phyloP scores from a whole-genome alignment of 192 early-diverging fungal species.

The Spizellomyces sp. region DNA sequence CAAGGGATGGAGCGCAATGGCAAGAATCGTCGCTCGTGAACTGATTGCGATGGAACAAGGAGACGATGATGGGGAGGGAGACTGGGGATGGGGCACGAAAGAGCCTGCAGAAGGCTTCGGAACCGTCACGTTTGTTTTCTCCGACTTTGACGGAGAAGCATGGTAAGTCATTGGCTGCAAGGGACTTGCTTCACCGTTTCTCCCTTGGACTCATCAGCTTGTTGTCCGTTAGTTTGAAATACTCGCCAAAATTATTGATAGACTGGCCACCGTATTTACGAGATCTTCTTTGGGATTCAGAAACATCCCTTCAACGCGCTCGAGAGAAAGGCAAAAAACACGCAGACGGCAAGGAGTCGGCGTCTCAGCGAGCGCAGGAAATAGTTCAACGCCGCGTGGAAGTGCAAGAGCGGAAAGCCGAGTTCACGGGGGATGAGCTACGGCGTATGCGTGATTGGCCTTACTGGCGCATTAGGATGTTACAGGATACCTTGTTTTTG shows the following conservation, averaged over 20 bases:
- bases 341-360: too few species aligned
- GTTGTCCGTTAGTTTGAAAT: constrained; percentile 54
- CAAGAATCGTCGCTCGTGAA: constrained; percentile 22
- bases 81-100: not conserved
- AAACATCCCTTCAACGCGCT: too few species aligned
- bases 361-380: too few species aligned
- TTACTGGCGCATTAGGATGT: too few species aligned
- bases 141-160: constrained; percentile 52
- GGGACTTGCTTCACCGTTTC: not conserved
- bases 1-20: constrained; percentile 40
- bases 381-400: too few species aligned
- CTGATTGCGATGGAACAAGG: constrained; percentile 31
- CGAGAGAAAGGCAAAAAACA: too few species aligned
- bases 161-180: constrained; percentile 43
- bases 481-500: too few species aligned
- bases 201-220: not conserved
- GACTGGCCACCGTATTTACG: constrained; percentile 45
- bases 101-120: constrained; percentile 28
- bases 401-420: too few species aligned
- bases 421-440: too few species aligned
- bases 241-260: constrained; percentile 50
- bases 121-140: constrained; percentile 55
- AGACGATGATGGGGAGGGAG: constrained; percentile 3
- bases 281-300: not conserved
- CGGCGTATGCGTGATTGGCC: too few species aligned